Evolutionary conservation across 1,284 basidiomycete genomes (phyloP), one percentile per base, ranked within the genome.

Genomic region (Sporisorium iseilematis-ciliati): DNA sequence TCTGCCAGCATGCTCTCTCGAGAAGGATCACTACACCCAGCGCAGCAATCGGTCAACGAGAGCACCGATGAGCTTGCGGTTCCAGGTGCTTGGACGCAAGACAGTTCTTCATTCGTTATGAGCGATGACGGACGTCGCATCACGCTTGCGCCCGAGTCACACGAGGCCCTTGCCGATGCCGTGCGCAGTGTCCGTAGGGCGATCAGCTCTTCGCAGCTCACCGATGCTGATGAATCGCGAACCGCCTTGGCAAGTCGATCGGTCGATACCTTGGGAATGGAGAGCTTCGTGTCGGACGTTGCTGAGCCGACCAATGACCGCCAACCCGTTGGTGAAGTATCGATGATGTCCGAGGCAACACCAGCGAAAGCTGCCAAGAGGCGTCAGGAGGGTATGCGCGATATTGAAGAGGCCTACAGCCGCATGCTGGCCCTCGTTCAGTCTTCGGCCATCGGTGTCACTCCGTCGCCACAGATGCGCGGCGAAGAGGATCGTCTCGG

Each of bases 351-450:
- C 12, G 74, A 76, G 49, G 74, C 65, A 2, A 77, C 75, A 5
- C 75, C 75, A 4, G 72, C 65, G 38, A 46, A 56, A 41, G 75
- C 72, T 26, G 75, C 75, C 12, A 55, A 50, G 49, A 53, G 57
- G 38, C 67, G 75, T 42, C 72, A 66, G 49, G 75, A 75, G 50
- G 73, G 71, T 7, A 77, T 77, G 67, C 67, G 75, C 29, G 75
- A 77, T 26, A 72, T 77, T 23, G 75, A 77, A 38, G 67, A 63
- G 33, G 67, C 75, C 5, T 77, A 77, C 65, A 50, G 56, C n/a
- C 65, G 75, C n/a, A 77, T 77, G 75, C 58, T 75, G n/a, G 75
- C 71, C 7, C 35, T 77, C 31, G 75, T 77, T 4, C 67, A 68
- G 45, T 72, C 72, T 20, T 67, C 72, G 4, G 75, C 70, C 21